A percentile compares a stretch with the other conserved stretches of the same genome.
phyloP scores from a whole-genome alignment of 768 basidiomycete species.

The Phlegmacium glaucopus region DNA sequence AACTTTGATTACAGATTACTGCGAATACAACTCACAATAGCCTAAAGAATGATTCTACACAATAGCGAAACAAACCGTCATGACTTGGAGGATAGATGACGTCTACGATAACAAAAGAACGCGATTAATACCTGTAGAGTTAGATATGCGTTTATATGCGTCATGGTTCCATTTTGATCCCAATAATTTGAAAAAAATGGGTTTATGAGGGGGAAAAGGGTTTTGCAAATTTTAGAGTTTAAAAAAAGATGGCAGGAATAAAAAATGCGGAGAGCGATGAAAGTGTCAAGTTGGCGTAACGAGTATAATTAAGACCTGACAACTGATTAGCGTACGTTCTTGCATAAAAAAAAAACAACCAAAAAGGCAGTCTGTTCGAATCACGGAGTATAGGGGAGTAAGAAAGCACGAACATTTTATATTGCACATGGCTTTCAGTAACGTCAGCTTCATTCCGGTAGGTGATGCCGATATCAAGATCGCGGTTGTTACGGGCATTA shows the following conservation, averaged over 20 bases:
- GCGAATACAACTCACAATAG: not conserved
- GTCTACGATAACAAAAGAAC: slow-evolving; percentile 1
- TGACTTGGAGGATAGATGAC: not conserved
- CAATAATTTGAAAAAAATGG: no score
- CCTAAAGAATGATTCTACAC: slow-evolving; percentile 1
- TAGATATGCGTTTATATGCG: slow-evolving; percentile 1
- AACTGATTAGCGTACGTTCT: slow-evolving; percentile 58
- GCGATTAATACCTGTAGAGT: slow-evolving; percentile 17
- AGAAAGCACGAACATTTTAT: slow-evolving; percentile 78
- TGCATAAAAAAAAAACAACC: slow-evolving; percentile 9
- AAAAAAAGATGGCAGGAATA: not conserved
- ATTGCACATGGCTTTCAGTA: slow-evolving; percentile 45
- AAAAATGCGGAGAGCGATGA: slow-evolving; percentile 1
- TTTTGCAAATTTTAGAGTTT: slow-evolving; percentile 8
- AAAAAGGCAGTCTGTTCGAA: slow-evolving; percentile 14
- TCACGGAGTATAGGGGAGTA: slow-evolving; percentile 15
- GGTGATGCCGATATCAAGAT: slow-evolving; percentile 84
- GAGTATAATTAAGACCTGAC: slow-evolving; percentile 65
- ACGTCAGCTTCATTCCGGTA: slow-evolving; percentile 49
- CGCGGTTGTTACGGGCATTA: slow-evolving; percentile 90
- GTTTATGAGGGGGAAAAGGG: slow-evolving; percentile 2
- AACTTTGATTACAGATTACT: not conserved
- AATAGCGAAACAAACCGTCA: not conserved
- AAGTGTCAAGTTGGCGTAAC: slow-evolving; percentile 9
- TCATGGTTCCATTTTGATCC: slow-evolving; percentile 4